phyloP scores from a whole-genome alignment of 441 rosid species.

The Isatis lusitanica region DNA sequence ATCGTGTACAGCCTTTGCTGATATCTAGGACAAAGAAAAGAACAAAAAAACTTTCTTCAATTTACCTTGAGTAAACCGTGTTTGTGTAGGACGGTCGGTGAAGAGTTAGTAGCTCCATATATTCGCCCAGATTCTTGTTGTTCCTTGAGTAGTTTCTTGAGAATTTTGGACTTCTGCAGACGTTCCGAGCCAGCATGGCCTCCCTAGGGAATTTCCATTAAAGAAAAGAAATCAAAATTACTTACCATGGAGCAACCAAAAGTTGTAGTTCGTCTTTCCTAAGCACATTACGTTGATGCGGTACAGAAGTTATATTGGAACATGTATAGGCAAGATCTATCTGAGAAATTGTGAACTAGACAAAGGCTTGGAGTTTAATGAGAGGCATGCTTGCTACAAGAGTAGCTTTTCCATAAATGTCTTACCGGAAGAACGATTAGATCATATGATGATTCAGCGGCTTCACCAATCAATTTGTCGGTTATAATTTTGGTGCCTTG shows the following conservation, averaged over 20 bases:
- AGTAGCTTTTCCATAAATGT: neutral
- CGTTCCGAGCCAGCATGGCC: slow-evolving; percentile 59
- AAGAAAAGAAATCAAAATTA: slow-evolving; percentile 4
- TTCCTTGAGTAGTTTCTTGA: slow-evolving; percentile 82
- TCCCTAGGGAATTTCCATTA: slow-evolving; percentile 50
- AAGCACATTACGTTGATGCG: neutral
- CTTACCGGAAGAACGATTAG: slow-evolving; percentile 86
- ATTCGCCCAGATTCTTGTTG: slow-evolving; percentile 67
- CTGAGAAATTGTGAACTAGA: neutral
- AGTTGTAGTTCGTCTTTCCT: neutral
- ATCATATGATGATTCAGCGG: slow-evolving; percentile 61
- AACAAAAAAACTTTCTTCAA: neutral
- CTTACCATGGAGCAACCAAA: slow-evolving; percentile 1
- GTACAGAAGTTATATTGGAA: neutral
- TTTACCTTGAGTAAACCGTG: slow-evolving; percentile 76
- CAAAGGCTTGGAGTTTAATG: neutral
- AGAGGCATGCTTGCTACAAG: neutral
- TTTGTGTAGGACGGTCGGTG: slow-evolving; percentile 54
- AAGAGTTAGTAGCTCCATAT: slow-evolving; percentile 77
- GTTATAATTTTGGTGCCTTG: slow-evolving; percentile 79
- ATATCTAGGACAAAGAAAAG: slow-evolving; percentile 9
- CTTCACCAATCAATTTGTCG: slow-evolving; percentile 67
- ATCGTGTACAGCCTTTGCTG: slow-evolving; percentile 6
- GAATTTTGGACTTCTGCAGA: slow-evolving; percentile 65
- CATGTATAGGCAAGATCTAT: neutral